Conservation (phyloP, 306 rosid species). For the Boehmeria nivea region DNA sequence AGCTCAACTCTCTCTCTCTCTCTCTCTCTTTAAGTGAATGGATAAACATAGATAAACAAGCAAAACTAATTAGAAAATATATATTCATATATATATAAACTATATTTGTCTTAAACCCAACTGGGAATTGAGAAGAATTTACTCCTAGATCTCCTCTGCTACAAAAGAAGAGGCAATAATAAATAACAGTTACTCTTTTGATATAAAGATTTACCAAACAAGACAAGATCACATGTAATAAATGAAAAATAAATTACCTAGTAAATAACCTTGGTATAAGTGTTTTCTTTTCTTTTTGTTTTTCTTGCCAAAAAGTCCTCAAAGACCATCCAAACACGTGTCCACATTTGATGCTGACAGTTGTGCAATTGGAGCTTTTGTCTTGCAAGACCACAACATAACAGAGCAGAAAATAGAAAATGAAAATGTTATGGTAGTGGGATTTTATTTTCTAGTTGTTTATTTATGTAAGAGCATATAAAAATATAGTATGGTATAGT, state of each 20-base stretch:
- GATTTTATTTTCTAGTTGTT: too few relatives aligned
- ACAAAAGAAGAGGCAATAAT: too few relatives aligned
- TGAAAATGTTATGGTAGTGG: too few relatives aligned
- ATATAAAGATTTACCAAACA: background rate
- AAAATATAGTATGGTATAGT: too few relatives aligned
- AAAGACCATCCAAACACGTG: constrained; percentile 30
- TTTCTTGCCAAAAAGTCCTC: too few relatives aligned
- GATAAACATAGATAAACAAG: constrained; percentile 5
- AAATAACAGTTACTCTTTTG: too few relatives aligned
- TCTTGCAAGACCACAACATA: constrained; percentile 29
- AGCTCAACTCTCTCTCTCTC: constrained; percentile 20
- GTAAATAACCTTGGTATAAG: too few relatives aligned
- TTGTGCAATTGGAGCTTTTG: constrained; percentile 13
- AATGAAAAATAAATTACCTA: background rate
- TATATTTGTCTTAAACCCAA: too few relatives aligned
- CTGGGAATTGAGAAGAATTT: background rate
- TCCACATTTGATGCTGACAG: constrained; percentile 25
- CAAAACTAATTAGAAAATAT: background rate
- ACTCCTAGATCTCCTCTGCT: constrained; percentile 32
- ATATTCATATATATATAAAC: too few relatives aligned
- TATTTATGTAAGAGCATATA: too few relatives aligned
- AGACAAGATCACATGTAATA: background rate
- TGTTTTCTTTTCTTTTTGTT: too few relatives aligned
- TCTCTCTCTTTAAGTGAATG: constrained; percentile 24
- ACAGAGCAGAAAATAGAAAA: too few relatives aligned